Evolutionary conservation across 2,329 filamentous ascomycete species (phyloP), one percentile per base, ranked within the genome.

Genomic region (Aspergillus clavatus): DNA sequence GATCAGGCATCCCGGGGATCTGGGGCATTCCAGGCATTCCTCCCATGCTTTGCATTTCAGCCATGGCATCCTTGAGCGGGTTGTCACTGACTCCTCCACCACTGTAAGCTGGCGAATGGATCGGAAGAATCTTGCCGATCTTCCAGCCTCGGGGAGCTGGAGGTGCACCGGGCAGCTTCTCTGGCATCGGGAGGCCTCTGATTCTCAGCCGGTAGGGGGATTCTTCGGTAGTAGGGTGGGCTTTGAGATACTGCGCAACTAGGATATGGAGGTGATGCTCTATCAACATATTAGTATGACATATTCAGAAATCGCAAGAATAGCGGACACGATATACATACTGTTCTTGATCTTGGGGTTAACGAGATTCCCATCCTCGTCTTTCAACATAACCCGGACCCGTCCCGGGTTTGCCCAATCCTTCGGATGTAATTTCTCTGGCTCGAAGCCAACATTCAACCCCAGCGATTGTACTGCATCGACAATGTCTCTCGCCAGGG

Each of bases 361-460:
- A 28, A 75, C 59, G 37, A 70, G 60, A 51, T 69, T 69, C 26
- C 79, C 79, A 48, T 67, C 59, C 36, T 80, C 74, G 51, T 78
- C 65, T 45, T 73, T 84, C 45, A 96, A 73, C 61, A 84, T 72
- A 40, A 97, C 82, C 57, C 87, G 83, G 52, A 97, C 87, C 47
- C 93, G 79, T 3, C 93, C 93, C 10, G 93, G 93, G 72, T 98
- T 98, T 45, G 86, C 84, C 93, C 93, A 98, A 74, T 98, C 93
- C 72, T 93, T 91, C 5, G 93, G 93, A 69, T 98, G 93, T 49
- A 83, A 79, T 75, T 95, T 95, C 63, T 86, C 86, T 1, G 90
- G 88, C 72, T 98, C 93, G 66, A 96, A 86, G 6, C 93, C 82
- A n/a, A 68, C 64, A 24, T 62, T 59, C 46, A 74, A 43, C 5